Base-by-base conservation (phyloP, 2,329 filamentous ascomycete genomes). In the Mariannaea sp. region DNA sequence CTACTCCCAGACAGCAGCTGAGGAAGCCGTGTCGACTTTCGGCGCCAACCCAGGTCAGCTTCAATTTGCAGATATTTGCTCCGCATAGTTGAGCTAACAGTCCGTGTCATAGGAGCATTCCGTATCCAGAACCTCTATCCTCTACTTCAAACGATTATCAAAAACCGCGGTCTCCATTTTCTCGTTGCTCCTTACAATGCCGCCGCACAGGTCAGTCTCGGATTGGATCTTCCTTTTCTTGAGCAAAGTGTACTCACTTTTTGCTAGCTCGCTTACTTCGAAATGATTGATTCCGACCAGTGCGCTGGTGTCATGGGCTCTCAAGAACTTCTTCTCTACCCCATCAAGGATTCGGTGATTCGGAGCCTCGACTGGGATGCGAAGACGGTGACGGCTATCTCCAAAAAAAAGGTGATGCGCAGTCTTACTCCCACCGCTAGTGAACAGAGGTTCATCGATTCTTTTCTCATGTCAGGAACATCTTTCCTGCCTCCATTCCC, bases 141-240 rank as follows among this genome's bases (percentile, higher is more conserved):
- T 47, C 82, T 90, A 48, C 80, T 97, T 32, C 90, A 95, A 72
- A 78, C 80, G 24, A 85, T 93, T 49, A 79, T 97, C 45, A 79
- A 82, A 64, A 77, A 85, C 60, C 82, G 87, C 57, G 80, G 80
- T 2, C 76, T 96, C 51, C 82, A 90, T 56, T 96, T 92, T 67
- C 78, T 90, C 41, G 88, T 95, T 38, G 88, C 93, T 10, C 93
- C 93, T 1, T 96, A 91, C 76, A 92, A 88, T 71, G 91, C 92
- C 30, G 87, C 88, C 65, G 90, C 90, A 53, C 91, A 96, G 84
- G 90, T 93, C 73, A 68, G 77, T 70, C 20, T 36, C 39, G 39
- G 38, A 26, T 22, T 22, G 17, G 33, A 26, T 27, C 26, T 36
- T 12, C 19, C 16, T 39, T 48, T n/a, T 24, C 22, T 41, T 14